A percentile compares a stretch with the other conserved stretches of the same genome.
These are phyloP conservation scores for Oryza brachyantha DNA, from an alignment of 176 grass and related monocot species.

Conservation along the genomic window DNA sequence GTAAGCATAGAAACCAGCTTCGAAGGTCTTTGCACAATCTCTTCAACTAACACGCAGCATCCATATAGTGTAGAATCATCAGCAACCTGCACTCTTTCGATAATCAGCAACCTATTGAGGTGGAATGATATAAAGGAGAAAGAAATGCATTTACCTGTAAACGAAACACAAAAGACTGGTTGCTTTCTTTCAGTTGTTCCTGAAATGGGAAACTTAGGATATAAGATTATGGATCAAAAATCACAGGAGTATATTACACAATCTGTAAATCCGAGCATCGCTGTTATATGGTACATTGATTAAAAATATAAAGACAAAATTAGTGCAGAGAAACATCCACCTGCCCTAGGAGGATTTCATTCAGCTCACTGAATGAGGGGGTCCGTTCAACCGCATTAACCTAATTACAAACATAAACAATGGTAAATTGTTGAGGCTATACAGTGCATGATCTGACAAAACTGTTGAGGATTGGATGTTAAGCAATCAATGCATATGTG, in stretches of 20 bases:
- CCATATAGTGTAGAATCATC: conserved; percentile 96
- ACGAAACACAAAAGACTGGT: conserved; percentile 97
- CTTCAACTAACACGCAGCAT: conserved; percentile 95
- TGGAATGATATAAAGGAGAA: neutral
- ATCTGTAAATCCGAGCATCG: neutral
- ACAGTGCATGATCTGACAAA: neutral
- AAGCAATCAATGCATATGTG: neutral
- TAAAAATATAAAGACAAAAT: conserved; percentile 4
- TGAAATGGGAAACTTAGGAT: conserved; percentile 43
- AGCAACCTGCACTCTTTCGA: conserved; percentile 59
- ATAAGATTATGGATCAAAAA: conserved; percentile 23
- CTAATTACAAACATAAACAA: conserved; percentile 47
- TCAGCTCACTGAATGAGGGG: conserved; percentile 96
- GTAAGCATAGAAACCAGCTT: conserved; percentile 85
- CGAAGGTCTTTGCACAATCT: conserved; percentile 87
- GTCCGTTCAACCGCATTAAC: conserved; percentile 93
- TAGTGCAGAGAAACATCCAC: conserved; percentile 44
- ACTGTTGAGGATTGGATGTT: neutral
- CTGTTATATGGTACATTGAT: neutral
- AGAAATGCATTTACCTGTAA: conserved; percentile 68
- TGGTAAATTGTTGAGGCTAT: conserved; percentile 6
- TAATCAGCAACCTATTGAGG: conserved; percentile 34
- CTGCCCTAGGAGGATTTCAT: conserved; percentile 97
- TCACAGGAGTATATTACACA: conserved; percentile 8
- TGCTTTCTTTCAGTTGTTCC: conserved; percentile 96